Evolutionary conservation across 257 asterid species (phyloP).

Genomic region (Lithospermum erythrorhizon): DNA sequence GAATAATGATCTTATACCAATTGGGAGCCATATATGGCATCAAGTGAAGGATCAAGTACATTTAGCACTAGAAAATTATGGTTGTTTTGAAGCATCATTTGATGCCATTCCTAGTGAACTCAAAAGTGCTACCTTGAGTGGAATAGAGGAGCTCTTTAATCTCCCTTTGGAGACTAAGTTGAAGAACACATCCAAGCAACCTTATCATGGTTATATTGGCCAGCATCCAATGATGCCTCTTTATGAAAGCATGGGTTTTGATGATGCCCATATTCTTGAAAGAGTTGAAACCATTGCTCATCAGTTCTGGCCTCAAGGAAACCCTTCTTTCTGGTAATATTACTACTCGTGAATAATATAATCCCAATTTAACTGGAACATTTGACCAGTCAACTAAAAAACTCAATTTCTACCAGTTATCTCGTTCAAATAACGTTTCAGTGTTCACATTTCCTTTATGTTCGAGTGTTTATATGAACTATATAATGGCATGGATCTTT

Average conservation of each 20-base stretch:
- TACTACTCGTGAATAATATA: no score
- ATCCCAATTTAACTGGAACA: no score
- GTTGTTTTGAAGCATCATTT: conserved; percentile 54
- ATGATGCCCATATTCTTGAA: conserved; percentile 19
- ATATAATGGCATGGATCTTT: no score
- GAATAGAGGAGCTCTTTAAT: conserved; percentile 33
- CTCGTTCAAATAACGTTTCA: no score
- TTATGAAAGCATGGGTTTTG: conserved; percentile 57
- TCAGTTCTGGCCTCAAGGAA: conserved; percentile 51
- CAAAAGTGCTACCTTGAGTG: conserved; percentile 23
- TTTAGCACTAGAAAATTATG: conserved; percentile 35
- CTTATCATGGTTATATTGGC: conserved; percentile 56
- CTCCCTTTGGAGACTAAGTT: conserved; percentile 43
- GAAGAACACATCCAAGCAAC: conserved; percentile 35
- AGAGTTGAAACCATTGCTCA: conserved; percentile 23
- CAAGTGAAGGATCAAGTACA: conserved; percentile 24
- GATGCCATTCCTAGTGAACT: conserved; percentile 20
- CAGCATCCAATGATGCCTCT: conserved; percentile 38
- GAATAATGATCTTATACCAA: conserved; percentile 12
- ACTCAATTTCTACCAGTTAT: no score
- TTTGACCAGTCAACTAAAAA: no score
- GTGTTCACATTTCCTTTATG: no score
- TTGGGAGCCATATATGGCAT: conserved; percentile 24
- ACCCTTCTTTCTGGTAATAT: conserved; percentile 35
- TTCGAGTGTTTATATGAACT: no score